A percentile compares a stretch with the other conserved stretches of the same genome.
These are phyloP conservation scores for Boletus rubroflammeus DNA, from an alignment of 768 basidiomycete species.

Conservation along the genomic window DNA sequence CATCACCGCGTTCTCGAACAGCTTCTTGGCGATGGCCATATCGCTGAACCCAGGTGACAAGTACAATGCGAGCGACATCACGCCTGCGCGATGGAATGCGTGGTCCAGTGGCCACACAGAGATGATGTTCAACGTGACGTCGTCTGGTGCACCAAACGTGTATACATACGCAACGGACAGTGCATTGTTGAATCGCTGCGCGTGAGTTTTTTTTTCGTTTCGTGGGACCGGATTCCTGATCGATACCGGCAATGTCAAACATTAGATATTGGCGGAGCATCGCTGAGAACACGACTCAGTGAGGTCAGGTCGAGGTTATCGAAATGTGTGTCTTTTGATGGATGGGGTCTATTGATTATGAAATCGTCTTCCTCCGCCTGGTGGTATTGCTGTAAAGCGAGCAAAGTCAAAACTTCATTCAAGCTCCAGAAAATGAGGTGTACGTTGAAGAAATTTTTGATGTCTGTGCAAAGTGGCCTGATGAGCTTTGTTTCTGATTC, in stretches of 20 bases:
- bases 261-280: conserved; percentile 4
- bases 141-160: background rate
- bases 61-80: background rate
- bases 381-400: too few species aligned
- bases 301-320: background rate
- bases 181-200: background rate
- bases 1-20: conserved; percentile 5
- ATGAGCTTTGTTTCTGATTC: background rate
- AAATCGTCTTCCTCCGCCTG: background rate
- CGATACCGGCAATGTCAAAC: background rate
- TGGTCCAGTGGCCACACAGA: background rate
- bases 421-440: background rate
- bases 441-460: background rate
- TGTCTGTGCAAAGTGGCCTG: background rate
- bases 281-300: background rate
- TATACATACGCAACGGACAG: background rate
- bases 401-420: background rate
- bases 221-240: background rate
- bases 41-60: background rate
- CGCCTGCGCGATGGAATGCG: background rate
- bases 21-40: conserved; percentile 2
- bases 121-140: conserved; percentile 8
- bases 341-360: background rate
- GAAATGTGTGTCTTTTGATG: too few species aligned
- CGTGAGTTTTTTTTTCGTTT: background rate